Evolutionary conservation across 345 rosid species (phyloP), one percentile per base, ranked within the genome.

Genomic region (Anastatica hierochuntica): DNA sequence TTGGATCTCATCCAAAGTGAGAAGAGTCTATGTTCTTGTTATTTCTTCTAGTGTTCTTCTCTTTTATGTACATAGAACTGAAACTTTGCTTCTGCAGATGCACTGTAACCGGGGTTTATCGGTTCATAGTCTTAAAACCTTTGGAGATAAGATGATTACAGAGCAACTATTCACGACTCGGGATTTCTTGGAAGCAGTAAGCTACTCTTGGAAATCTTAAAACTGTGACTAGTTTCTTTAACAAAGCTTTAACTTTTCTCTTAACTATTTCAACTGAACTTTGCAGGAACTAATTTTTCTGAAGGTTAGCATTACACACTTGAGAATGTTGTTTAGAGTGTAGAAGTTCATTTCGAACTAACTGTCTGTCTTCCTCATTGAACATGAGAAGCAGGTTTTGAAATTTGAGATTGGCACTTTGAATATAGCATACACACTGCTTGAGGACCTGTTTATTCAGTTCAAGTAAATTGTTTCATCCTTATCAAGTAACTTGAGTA

Each of bases 1-100:
- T 11, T 85, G 95, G 95, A 67, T 83, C 64, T 78, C 94, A 8
- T 81, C 80, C 71, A 85, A 85, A 74, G 94, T 81, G 34, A 49
- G 76, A n/a, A n/a, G n/a, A n/a, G n/a, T 40, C 11, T 31, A 17
- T 11, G 7, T 29, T 2, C 7, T 5, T 29, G 33, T 29, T 21
- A 10, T 10, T 12, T 67, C 5, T 24, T 4, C 6, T 24, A 15
- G 14, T 29, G 44, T 49, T 21, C 9, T 47, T 37, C 10, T 35
- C 23, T 55, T 44, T 31, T 67, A 73, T 81, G 74, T 79, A 31
- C 8, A n/a, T 31, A 7, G 41, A 52, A 4, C 26, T 67, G 51
- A 53, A 1, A 12, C 18, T 16, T 44, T 60, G 31, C 13, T 40
- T 46, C 9, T 67, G 7, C 26, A 67, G 66, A 60, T 67, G 44